These are phyloP conservation scores for Naganishia sp. DNA, from an alignment of 1,284 basidiomycete species.

Conservation along the genomic window DNA sequence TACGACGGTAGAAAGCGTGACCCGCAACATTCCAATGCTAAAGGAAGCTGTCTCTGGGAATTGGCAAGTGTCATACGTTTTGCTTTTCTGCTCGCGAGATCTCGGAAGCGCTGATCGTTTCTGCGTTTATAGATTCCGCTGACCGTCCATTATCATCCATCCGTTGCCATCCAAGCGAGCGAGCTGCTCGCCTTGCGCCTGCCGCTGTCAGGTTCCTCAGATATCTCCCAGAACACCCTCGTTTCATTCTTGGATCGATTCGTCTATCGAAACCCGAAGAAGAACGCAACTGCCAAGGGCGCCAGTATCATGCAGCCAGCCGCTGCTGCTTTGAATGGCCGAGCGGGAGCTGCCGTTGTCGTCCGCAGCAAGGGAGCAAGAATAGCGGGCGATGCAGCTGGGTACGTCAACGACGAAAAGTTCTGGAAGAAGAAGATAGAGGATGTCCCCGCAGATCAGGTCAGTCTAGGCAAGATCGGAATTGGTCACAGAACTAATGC, in stretches of 20 bases:
- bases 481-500: constrained; percentile 54
- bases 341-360: constrained; percentile 54
- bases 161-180: constrained; percentile 79
- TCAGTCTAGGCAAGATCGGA: constrained; percentile 48
- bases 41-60: constrained; percentile 82
- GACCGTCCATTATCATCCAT: constrained; percentile 85
- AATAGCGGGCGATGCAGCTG: constrained; percentile 54
- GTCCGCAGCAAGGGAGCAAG: constrained; percentile 66
- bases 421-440: constrained; percentile 74
- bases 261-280: constrained; percentile 96
- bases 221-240: constrained; percentile 89
- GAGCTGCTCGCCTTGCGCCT: constrained; percentile 69
- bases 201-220: constrained; percentile 72
- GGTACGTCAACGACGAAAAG: constrained; percentile 70
- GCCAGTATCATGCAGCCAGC: constrained; percentile 95
- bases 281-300: constrained; percentile 67
- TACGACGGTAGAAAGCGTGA: constrained; percentile 92
- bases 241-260: constrained; percentile 86
- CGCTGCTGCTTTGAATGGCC: constrained; percentile 60
- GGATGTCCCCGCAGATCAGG: constrained; percentile 85
- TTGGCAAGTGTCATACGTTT: constrained; percentile 60
- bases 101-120: neutral
- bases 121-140: constrained; percentile 65
- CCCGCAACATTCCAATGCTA: constrained; percentile 82
- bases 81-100: neutral